phyloP scores from a whole-genome alignment of 768 basidiomycete species.

The Boletus rubroflammeus region DNA sequence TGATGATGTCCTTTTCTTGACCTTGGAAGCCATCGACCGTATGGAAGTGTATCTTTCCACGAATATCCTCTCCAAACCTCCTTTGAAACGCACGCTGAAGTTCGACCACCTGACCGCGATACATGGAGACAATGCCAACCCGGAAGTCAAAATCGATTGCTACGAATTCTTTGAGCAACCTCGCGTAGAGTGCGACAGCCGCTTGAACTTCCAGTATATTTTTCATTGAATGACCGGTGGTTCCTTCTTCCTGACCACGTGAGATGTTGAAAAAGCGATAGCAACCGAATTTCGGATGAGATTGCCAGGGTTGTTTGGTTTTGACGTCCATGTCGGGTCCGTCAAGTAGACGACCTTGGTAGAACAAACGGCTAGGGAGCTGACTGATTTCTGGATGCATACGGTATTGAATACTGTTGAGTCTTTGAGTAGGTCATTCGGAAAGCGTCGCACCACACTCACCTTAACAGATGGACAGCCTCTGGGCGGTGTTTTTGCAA shows the following conservation, averaged over 20 bases:
- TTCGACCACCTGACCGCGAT: constrained; percentile 82
- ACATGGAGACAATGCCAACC: constrained; percentile 86
- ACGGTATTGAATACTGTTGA: constrained; percentile 90
- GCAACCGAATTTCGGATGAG: constrained; percentile 67
- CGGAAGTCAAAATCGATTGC: constrained; percentile 49
- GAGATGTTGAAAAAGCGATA: constrained; percentile 88
- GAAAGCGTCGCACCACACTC: constrained; percentile 11
- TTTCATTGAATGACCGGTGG: constrained; percentile 63
- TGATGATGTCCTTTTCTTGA: constrained; percentile 98
- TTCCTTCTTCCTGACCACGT: constrained; percentile 55
- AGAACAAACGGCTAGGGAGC: constrained; percentile 87
- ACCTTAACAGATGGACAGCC: constrained; percentile 92
- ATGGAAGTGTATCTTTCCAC: constrained; percentile 82
- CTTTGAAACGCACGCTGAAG: constrained; percentile 65
- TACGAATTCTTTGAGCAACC: constrained; percentile 65
- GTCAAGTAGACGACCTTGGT: constrained; percentile 72
- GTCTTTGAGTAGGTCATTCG: not conserved
- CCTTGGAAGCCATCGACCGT: constrained; percentile 99
- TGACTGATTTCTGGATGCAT: constrained; percentile 97
- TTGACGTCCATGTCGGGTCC: constrained; percentile 86
- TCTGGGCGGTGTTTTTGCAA: constrained; percentile 75
- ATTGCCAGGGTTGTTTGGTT: constrained; percentile 86
- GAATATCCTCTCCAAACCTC: constrained; percentile 68
- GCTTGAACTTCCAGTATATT: constrained; percentile 73
- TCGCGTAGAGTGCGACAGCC: constrained; percentile 73